phyloP scores from a whole-genome alignment of 345 rosid species.

The Salix viminalis region DNA sequence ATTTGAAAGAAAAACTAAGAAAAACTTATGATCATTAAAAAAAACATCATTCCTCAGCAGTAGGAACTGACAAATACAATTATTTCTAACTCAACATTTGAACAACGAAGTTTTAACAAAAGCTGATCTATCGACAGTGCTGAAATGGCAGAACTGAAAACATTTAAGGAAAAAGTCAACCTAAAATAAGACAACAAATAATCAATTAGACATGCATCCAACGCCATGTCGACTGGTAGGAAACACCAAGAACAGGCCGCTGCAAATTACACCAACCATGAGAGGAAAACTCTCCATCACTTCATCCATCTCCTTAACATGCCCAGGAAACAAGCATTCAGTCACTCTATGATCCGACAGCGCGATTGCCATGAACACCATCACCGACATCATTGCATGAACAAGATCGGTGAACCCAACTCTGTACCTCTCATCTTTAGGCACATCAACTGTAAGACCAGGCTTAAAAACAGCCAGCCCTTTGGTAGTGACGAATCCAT shows the following conservation, averaged over 20 bases:
- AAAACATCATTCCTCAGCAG: not conserved
- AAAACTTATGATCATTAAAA: not conserved
- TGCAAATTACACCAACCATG: conserved; percentile 69
- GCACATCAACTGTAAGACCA: conserved; percentile 39
- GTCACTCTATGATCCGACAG: conserved; percentile 66
- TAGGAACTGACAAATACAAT: not conserved
- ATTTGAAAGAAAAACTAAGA: too few species aligned
- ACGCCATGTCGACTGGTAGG: conserved; percentile 60
- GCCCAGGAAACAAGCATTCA: conserved; percentile 53
- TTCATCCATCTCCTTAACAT: conserved; percentile 67
- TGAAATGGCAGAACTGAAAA: not conserved
- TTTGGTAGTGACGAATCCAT: conserved; percentile 60
- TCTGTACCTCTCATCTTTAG: conserved; percentile 54
- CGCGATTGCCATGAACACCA: conserved; percentile 71
- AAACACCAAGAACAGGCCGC: conserved; percentile 65
- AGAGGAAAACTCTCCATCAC: conserved; percentile 82
- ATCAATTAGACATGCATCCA: conserved; percentile 59
- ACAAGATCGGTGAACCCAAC: conserved; percentile 55
- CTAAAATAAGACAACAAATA: not conserved
- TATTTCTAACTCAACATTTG: not conserved
- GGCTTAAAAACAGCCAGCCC: conserved; percentile 71
- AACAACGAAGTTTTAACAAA: not conserved
- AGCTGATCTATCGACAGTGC: not conserved
- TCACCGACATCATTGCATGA: conserved; percentile 65
- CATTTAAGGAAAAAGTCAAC: not conserved